Evolutionary conservation across 2,329 filamentous ascomycete genomes (phyloP).

Genomic region (Blastomyces gilchristii): DNA sequence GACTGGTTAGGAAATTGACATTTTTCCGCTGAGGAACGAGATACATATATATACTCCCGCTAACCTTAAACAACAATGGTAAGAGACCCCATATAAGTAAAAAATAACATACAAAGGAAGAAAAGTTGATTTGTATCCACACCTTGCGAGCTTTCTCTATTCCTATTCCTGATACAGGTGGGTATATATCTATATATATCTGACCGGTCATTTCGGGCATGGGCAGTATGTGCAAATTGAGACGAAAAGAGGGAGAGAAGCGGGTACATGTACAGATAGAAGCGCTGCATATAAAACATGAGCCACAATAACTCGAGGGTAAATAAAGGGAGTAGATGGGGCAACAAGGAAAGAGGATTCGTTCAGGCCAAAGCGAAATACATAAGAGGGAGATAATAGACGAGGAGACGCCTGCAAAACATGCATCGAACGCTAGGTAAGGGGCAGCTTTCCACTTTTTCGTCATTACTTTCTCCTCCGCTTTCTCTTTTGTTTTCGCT

Average conservation of each 20-base stretch:
- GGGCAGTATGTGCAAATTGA: background rate
- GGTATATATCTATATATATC: background rate
- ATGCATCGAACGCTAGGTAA: background rate
- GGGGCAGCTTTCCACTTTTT: background rate
- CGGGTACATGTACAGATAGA: background rate
- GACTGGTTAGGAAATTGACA: background rate
- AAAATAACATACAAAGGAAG: background rate
- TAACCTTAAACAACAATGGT: background rate
- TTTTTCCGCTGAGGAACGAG: background rate
- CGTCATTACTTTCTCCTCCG: background rate
- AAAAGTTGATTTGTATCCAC: background rate
- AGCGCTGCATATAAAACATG: background rate
- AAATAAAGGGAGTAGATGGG: background rate
- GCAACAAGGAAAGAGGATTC: conserved; percentile 8
- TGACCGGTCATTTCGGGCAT: background rate
- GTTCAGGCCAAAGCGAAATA: too few species aligned
- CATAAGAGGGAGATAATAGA: background rate
- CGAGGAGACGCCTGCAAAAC: background rate
- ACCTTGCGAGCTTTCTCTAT: background rate
- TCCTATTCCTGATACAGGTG: conserved; percentile 2
- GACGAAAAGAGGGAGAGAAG: background rate
- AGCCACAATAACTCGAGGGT: background rate
- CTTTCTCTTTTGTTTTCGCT: background rate
- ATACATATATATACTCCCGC: background rate
- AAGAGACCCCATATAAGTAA: background rate